Evolutionary conservation across 1,284 basidiomycete species (phyloP), one percentile per base, ranked within the genome.

Genomic region (Heterobasidion irregulare): DNA sequence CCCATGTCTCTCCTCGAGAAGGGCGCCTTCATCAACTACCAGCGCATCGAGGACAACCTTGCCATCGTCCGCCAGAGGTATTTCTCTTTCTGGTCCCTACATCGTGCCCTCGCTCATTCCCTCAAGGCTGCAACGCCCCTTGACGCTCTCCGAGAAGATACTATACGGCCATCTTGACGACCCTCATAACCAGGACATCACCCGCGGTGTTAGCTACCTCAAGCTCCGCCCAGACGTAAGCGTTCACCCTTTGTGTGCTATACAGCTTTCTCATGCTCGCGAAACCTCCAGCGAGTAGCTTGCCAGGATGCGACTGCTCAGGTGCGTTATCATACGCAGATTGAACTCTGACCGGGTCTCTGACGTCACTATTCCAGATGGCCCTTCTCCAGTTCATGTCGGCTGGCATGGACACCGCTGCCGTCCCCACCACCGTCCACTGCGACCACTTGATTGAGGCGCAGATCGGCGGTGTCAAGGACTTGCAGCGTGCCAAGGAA

Each of bases 311-410:
- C 94, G 61, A 97, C 94, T 54, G 94, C 94, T 55, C 91, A 93
- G 76, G 76, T 76, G 53, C 56, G 71, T 66, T 49, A 32, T 38
- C 53, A 33, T 19, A 6, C 26, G 12, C 46, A 44, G 26, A 47
- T 54, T 35, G 56, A 54, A 58, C 47, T 56, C 55, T 55, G 41
- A 19, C 8, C 46, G 53, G 34, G 18, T 18, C 18, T 45, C 55
- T 63, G 61, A 66, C 65, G 60, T 76, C 65, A 77, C 65, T 61
- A 47, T 2, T 0, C 54, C 15, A 98, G 89, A 99, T 99, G 97
- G 97, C 97, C 44, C 84, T 99, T 59, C 84, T 99, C 64, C 96
- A 99, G 79, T 99, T 99, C 84, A 99, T 99, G 97, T 98, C 96
- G 52, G 95, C 97, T 32, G 96, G 96, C 64, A 94, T 99, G 79